phyloP scores from a whole-genome alignment of 2,329 filamentous ascomycete species.

The Fusarium cyanostomum region DNA sequence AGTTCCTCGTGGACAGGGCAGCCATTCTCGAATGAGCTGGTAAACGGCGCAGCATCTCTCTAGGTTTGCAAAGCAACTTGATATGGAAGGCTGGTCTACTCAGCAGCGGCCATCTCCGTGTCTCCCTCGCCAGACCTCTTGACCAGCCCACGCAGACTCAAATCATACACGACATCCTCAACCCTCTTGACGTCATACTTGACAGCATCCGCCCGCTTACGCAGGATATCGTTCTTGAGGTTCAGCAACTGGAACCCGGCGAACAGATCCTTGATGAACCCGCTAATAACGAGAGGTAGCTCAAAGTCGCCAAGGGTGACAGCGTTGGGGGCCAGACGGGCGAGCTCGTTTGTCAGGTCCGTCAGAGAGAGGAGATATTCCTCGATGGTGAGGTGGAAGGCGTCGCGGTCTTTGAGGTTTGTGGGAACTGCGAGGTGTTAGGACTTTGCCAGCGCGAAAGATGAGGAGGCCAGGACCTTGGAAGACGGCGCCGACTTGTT shows the following conservation, averaged over 20 bases:
- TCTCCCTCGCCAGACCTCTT: slow-evolving; percentile 56
- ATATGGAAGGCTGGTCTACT: slow-evolving; percentile 24
- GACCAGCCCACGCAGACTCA: slow-evolving; percentile 85
- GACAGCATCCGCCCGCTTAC: slow-evolving; percentile 88
- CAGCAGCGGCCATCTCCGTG: slow-evolving; percentile 51
- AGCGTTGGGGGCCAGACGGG: slow-evolving; percentile 90
- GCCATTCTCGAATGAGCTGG: not conserved
- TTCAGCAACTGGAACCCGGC: slow-evolving; percentile 97
- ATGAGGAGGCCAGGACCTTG: slow-evolving; percentile 61
- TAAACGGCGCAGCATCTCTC: not conserved
- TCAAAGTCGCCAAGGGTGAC: slow-evolving; percentile 88
- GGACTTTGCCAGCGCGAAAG: not conserved
- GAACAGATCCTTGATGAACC: slow-evolving; percentile 94
- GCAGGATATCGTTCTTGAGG: slow-evolving; percentile 91
- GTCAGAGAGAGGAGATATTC: slow-evolving; percentile 94
- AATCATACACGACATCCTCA: slow-evolving; percentile 96
- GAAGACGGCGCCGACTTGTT: slow-evolving; percentile 83
- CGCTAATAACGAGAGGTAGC: slow-evolving; percentile 85
- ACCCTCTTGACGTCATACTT: slow-evolving; percentile 99
- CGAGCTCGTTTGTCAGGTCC: slow-evolving; percentile 87
- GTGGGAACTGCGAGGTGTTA: slow-evolving; percentile 73
- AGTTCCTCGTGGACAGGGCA: too few species aligned
- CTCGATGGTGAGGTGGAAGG: slow-evolving; percentile 96
- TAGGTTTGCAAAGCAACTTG: not conserved
- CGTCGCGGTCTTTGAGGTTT: slow-evolving; percentile 88